A percentile compares a stretch with the other conserved stretches of the same genome.
phyloP scores from a whole-genome alignment of 2,329 filamentous ascomycete genomes.

The Elsinoe batatas region DNA sequence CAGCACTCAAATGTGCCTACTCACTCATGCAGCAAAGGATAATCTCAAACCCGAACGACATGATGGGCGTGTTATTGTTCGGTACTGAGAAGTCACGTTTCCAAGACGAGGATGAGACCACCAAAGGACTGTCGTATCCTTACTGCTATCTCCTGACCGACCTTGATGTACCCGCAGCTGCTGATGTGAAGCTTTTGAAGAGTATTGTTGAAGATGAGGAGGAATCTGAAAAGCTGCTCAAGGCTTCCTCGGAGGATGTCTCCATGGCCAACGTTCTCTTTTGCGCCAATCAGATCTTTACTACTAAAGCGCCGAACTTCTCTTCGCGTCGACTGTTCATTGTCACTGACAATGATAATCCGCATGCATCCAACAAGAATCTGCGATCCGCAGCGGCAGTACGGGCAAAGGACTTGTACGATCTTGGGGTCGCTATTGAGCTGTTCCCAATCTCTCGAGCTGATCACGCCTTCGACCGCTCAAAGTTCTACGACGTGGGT shows the following conservation, averaged over 20 bases:
- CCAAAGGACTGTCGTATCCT: slow-evolving; percentile 58
- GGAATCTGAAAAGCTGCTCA: slow-evolving; percentile 57
- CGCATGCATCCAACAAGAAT: slow-evolving; percentile 62
- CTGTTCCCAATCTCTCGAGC: slow-evolving; percentile 76
- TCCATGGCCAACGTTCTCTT: slow-evolving; percentile 87
- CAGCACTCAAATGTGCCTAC: slow-evolving; percentile 88
- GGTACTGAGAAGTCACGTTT: slow-evolving; percentile 80
- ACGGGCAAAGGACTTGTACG: slow-evolving; percentile 87
- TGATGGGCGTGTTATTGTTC: slow-evolving; percentile 92
- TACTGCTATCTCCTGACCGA: slow-evolving; percentile 89
- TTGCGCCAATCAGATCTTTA: slow-evolving; percentile 93
- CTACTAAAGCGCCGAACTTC: slow-evolving; percentile 88
- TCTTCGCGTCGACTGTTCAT: slow-evolving; percentile 87
- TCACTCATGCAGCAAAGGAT: slow-evolving; percentile 96
- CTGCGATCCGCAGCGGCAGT: slow-evolving; percentile 69
- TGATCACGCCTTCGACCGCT: slow-evolving; percentile 64
- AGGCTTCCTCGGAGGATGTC: slow-evolving; percentile 57
- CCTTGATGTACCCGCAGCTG: slow-evolving; percentile 74
- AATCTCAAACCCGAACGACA: slow-evolving; percentile 89
- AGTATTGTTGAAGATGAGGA: slow-evolving; percentile 69
- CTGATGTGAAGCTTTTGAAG: slow-evolving; percentile 73
- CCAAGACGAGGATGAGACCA: slow-evolving; percentile 52
- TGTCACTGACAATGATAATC: slow-evolving; percentile 87
- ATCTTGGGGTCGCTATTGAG: slow-evolving; percentile 83
- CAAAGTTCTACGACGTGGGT: slow-evolving; percentile 73